A percentile compares a stretch with the other conserved stretches of the same genome.
Conservation (phyloP, 2,329 filamentous ascomycete species). For the Microascus cirrosus region DNA sequence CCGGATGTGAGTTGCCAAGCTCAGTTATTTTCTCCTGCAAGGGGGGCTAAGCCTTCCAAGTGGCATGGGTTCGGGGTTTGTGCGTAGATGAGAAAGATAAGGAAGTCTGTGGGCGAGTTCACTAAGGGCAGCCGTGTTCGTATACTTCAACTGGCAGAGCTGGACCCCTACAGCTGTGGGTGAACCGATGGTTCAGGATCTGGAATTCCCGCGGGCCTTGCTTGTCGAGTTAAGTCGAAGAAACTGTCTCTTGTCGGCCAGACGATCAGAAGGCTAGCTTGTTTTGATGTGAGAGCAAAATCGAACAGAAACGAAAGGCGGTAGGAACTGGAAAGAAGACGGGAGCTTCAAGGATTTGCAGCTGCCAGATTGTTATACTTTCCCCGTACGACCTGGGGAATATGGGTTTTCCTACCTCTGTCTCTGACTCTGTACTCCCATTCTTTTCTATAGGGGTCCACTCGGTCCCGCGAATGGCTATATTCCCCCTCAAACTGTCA, state of each 20-base stretch:
- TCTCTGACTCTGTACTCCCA: background rate
- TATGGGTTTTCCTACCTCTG: background rate
- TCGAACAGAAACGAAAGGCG: background rate
- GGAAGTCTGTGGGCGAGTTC: background rate
- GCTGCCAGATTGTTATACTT: constrained; percentile 1
- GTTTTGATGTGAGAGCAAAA: background rate
- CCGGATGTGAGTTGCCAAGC: background rate
- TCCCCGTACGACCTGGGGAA: background rate
- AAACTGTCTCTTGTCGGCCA: background rate
- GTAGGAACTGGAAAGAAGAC: background rate
- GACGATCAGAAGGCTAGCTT: background rate
- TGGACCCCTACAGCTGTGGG: background rate
- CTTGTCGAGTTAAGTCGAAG: background rate
- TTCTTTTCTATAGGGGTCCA: background rate
- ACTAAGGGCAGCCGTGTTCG: background rate
- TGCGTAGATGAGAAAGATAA: background rate
- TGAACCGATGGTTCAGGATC: background rate
- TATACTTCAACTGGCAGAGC: background rate
- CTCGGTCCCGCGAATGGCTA: background rate
- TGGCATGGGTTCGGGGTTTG: too few species aligned
- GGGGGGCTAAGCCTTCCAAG: background rate
- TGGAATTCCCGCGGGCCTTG: background rate
- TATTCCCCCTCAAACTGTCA: background rate
- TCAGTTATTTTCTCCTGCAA: background rate
- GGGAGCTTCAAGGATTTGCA: background rate